Evolutionary conservation across 139 green algal genomes (phyloP).

Genomic region (Chlorella vulgaris): DNA sequence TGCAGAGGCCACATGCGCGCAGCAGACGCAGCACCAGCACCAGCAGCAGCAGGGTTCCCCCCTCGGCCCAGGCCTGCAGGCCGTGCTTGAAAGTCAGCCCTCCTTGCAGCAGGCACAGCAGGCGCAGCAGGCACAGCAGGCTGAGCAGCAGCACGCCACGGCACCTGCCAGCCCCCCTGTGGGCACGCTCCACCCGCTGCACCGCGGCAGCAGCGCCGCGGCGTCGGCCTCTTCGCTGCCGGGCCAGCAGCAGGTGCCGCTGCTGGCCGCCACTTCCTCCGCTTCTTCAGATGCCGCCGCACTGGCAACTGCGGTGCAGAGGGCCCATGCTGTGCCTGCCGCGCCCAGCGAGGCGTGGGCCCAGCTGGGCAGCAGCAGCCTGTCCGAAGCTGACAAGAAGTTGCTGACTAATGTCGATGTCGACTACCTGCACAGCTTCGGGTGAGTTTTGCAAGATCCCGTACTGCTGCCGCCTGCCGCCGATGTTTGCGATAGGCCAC

Average conservation of each 20-base stretch:
- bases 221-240: no score
- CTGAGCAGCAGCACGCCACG: neutral
- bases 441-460: no score
- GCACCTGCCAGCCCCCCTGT: neutral
- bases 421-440: slow-evolving; percentile 29
- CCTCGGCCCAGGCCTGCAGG: no score
- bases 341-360: neutral
- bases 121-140: neutral
- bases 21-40: neutral
- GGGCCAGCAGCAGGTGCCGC: no score
- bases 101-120: neutral
- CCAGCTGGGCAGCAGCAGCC: neutral
- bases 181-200: neutral
- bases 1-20: neutral
- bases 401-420: slow-evolving; percentile 20
- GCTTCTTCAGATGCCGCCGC: neutral
- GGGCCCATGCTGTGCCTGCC: neutral
- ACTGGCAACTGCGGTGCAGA: neutral
- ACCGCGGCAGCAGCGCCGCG: neutral
- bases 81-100: no score
- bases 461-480: no score
- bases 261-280: neutral
- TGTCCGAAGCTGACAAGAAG: neutral
- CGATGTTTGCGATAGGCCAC: no score
- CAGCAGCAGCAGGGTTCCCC: neutral